Conservation (phyloP, 176 grass and related monocot species). For the Ensete glaucum region DNA sequence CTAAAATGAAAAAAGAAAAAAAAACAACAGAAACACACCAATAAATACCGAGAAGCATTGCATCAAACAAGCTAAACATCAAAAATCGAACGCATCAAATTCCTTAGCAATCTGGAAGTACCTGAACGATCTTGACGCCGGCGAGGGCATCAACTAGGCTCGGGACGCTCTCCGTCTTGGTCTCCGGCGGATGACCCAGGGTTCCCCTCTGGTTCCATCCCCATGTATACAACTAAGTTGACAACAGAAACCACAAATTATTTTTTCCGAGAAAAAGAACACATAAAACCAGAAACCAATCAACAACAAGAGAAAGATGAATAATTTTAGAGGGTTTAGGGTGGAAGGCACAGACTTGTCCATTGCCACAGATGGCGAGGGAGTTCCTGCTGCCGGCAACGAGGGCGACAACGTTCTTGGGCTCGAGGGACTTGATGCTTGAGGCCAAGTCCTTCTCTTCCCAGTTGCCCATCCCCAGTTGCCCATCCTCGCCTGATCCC, state of each 20-base stretch:
- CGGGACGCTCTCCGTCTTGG: conserved; percentile 68
- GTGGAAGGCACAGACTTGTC: conserved; percentile 30
- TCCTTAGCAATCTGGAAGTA: neutral
- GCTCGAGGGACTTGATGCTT: conserved; percentile 37
- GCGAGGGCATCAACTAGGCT: conserved; percentile 48
- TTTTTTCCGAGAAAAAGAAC: conserved; percentile 1
- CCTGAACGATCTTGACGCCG: conserved; percentile 79
- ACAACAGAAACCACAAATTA: neutral
- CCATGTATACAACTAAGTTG: conserved; percentile 82
- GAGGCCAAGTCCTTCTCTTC: conserved; percentile 65
- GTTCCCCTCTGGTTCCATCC: conserved; percentile 98
- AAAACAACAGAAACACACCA: neutral
- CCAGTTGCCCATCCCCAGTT: conserved; percentile 65
- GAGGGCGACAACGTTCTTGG: conserved; percentile 43
- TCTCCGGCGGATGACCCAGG: conserved; percentile 68
- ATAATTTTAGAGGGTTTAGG: neutral
- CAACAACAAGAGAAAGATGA: neutral
- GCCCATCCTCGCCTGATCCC: conserved; percentile 87
- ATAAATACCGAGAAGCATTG: neutral
- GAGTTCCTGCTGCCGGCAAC: conserved; percentile 97
- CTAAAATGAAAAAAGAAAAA: conserved; percentile 22
- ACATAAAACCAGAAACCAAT: neutral
- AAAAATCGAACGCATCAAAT: neutral
- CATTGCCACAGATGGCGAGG: conserved; percentile 74
- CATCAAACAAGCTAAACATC: neutral